Conservation (phyloP, 768 basidiomycete genomes). For the Amanita polypyramis region DNA sequence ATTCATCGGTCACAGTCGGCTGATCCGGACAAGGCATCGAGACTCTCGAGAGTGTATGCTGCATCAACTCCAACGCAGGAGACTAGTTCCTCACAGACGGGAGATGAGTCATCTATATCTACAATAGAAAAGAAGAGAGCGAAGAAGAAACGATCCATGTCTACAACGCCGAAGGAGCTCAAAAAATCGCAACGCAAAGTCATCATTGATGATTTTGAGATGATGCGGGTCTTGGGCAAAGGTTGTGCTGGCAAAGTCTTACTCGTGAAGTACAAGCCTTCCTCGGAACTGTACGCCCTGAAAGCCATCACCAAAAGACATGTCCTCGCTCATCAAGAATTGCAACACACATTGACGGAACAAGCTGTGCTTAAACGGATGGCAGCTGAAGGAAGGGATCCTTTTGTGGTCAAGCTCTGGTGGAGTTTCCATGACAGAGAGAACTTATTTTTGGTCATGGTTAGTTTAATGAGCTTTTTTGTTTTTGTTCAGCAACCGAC, state of each 20-base stretch:
- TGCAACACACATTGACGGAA: constrained; percentile 94
- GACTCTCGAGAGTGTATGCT: constrained; percentile 49
- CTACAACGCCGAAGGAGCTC: constrained; percentile 34
- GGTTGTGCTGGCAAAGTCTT: constrained; percentile 97
- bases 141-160: constrained; percentile 27
- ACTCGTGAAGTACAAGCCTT: constrained; percentile 73
- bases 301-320: constrained; percentile 98
- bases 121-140: constrained; percentile 24
- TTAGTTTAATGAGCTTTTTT: constrained; percentile 23
- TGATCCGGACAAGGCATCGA: constrained; percentile 56
- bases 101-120: constrained; percentile 66
- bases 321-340: constrained; percentile 92
- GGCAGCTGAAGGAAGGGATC: constrained; percentile 81
- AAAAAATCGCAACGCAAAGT: constrained; percentile 65
- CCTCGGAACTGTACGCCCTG: constrained; percentile 73
- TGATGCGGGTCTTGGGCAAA: constrained; percentile 93
- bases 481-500: constrained; percentile 8
- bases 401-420: constrained; percentile 93
- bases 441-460: constrained; percentile 95
- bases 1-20: constrained; percentile 75
- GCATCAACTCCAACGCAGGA: constrained; percentile 39
- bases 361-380: constrained; percentile 92
- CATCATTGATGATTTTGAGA: constrained; percentile 86
- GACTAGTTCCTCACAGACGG: constrained; percentile 48
- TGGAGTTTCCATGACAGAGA: constrained; percentile 98